Evolutionary conservation across 2,329 filamentous ascomycete genomes (phyloP).

Genomic region (Teratosphaeria nubilosa): DNA sequence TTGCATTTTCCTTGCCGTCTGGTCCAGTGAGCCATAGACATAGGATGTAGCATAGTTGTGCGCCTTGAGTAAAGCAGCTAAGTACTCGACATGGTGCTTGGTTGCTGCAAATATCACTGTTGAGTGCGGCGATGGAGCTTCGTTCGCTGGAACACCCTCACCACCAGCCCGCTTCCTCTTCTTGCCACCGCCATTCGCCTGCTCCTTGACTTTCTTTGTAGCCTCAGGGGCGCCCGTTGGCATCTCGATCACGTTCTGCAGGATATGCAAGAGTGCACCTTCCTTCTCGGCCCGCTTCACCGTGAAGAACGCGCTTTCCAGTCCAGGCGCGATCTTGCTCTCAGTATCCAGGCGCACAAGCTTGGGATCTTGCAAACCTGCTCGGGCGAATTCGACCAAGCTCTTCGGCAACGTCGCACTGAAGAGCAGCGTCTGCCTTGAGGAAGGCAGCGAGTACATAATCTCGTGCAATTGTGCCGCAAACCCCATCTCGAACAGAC

Average conservation of each 20-base stretch:
- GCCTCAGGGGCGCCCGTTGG: constrained; percentile 56
- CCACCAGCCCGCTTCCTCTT: constrained; percentile 58
- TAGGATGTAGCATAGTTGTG: constrained; percentile 86
- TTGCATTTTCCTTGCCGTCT: constrained; percentile 83
- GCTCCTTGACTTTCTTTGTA: constrained; percentile 34
- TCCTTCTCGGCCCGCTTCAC: constrained; percentile 92
- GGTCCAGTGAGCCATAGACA: constrained; percentile 88
- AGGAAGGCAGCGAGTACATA: constrained; percentile 71
- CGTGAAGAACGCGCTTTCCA: constrained; percentile 91
- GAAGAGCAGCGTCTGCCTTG: constrained; percentile 84
- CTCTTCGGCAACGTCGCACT: constrained; percentile 91
- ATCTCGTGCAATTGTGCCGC: constrained; percentile 89
- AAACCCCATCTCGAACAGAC: constrained; percentile 98
- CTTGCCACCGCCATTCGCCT: constrained; percentile 43
- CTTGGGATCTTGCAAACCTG: constrained; percentile 83
- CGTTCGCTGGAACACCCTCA: constrained; percentile 43
- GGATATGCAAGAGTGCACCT: constrained; percentile 75
- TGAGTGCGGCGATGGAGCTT: constrained; percentile 76
- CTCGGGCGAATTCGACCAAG: constrained; percentile 88
- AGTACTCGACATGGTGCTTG: constrained; percentile 94
- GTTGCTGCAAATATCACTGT: constrained; percentile 93
- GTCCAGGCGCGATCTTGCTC: constrained; percentile 87
- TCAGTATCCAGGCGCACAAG: constrained; percentile 87
- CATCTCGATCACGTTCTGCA: constrained; percentile 88
- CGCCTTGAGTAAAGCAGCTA: constrained; percentile 66